Evolutionary conservation across 164 flowering plant genomes (phyloP), one percentile per base, ranked within the genome.

Genomic region (Saururus chinensis): DNA sequence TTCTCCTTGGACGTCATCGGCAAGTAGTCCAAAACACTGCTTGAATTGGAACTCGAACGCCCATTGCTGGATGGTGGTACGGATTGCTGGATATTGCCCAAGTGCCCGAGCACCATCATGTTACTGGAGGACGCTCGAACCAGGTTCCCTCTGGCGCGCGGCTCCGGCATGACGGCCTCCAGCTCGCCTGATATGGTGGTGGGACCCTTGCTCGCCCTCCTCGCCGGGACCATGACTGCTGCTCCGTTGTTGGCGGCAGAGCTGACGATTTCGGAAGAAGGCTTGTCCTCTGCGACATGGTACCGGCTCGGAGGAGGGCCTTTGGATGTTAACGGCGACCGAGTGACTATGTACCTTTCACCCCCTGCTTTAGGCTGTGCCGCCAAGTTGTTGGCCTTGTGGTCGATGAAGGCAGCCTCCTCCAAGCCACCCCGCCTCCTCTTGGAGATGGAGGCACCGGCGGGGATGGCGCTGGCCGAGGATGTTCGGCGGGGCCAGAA

Each of bases 71-170:
- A 16, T 35, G 69, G 71, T 0, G 73, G 0, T 68, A 77, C 78
- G 7, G 72, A 73, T 53, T 79, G 86, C 73, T 84, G 78, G 63
- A 90, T 55, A 53, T 88, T 95, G 6, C 99, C 99, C 70, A 95
- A 73, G 67, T 82, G 77, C 4, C 91, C 81, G 51, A 45, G 66
- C 24, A 90, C 74, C 89, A 87, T 88, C 19, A 93, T 84, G 63
- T 89, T 90, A 73, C 96, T 69, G 0, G 97, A 88, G 0, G 96
- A 87, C 19, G 91, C 95, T 6, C 97, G 76, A 59, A 92, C 90
- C 16, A 92, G 73, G 1, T 45, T 63, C 19, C 82, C 84, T 48
- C 70, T 64, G 21, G 61, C 40, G 19, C 82, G 90, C 55, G 84
- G 80, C 70, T 92, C 95, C 0, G 67, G 40, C 35, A 89, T 79